Evolutionary conservation across 768 basidiomycete species (phyloP).

Genomic region (Termitomyces heimii): DNA sequence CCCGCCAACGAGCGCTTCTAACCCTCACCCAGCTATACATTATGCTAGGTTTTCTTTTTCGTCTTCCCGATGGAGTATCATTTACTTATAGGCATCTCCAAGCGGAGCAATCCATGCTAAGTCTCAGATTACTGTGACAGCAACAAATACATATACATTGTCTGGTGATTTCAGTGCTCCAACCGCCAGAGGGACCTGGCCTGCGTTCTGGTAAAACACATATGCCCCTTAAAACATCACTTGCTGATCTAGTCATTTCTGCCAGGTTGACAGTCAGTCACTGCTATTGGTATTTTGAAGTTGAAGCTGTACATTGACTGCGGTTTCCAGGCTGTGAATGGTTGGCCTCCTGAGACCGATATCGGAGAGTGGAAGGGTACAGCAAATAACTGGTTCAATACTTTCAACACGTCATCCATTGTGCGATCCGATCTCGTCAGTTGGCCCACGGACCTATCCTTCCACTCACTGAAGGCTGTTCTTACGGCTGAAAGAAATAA

Average conservation of each 20-base stretch:
- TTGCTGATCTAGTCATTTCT: neutral
- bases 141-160: slow-evolving; percentile 28
- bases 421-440: slow-evolving; percentile 32
- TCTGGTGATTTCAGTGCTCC: slow-evolving; percentile 38
- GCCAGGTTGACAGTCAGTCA: slow-evolving; percentile 24
- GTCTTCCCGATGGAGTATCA: neutral
- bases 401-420: slow-evolving; percentile 38
- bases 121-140: slow-evolving; percentile 34
- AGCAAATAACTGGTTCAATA: slow-evolving; percentile 36
- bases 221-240: neutral
- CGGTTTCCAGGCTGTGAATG: slow-evolving; percentile 25
- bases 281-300: neutral
- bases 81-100: neutral
- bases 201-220: slow-evolving; percentile 32
- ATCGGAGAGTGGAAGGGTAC: slow-evolving; percentile 44
- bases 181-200: slow-evolving; percentile 35
- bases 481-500: slow-evolving; percentile 31
- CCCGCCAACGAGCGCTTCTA: slow-evolving; percentile 33
- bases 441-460: slow-evolving; percentile 38
- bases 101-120: slow-evolving; percentile 37
- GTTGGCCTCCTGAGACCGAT: slow-evolving; percentile 39
- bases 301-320: neutral
- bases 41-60: slow-evolving; percentile 27
- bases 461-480: slow-evolving; percentile 36
- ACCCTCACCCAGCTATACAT: slow-evolving; percentile 37